Evolutionary conservation across 345 rosid genomes (phyloP).

Genomic region (Gynandropsis gynandra): DNA sequence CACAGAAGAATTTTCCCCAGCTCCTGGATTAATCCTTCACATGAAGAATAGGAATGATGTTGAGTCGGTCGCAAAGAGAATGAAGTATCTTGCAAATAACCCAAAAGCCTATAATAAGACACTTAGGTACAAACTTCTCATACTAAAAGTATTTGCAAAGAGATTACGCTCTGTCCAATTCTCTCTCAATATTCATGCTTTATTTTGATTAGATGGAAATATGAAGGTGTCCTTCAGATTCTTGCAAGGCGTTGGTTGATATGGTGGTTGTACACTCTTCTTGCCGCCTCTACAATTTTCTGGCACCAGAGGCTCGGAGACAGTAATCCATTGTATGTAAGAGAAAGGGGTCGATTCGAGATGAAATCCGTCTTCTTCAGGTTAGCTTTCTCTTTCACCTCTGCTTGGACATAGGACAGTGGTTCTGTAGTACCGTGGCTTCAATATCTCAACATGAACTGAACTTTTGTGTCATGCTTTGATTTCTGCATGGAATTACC

Average conservation of each 20-base stretch:
- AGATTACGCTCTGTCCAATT: background rate
- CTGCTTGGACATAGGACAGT: background rate
- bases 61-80: constrained; percentile 52
- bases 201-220: constrained; percentile 67
- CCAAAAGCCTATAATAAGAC: constrained; percentile 66
- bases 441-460: background rate
- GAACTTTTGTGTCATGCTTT: too few relatives aligned
- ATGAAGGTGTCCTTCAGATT: constrained; percentile 89
- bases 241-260: constrained; percentile 94
- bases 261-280: constrained; percentile 97
- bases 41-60: constrained; percentile 56
- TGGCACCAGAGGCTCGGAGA: constrained; percentile 56
- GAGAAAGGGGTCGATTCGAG: constrained; percentile 86
- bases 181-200: constrained; percentile 5
- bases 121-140: constrained; percentile 38
- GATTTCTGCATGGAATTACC: too few relatives aligned
- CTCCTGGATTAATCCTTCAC: constrained; percentile 52
- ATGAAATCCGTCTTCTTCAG: constrained; percentile 83
- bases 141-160: background rate
- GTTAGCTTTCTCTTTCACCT: constrained; percentile 25
- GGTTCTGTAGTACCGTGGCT: background rate
- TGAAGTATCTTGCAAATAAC: constrained; percentile 68
- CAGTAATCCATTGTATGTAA: constrained; percentile 62
- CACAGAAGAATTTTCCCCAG: constrained; percentile 80
- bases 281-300: constrained; percentile 92